A percentile compares a stretch with the other conserved stretches of the same genome.
Conservation (phyloP, 2,329 filamentous ascomycete genomes). For the Botryotinia narcissicola region DNA sequence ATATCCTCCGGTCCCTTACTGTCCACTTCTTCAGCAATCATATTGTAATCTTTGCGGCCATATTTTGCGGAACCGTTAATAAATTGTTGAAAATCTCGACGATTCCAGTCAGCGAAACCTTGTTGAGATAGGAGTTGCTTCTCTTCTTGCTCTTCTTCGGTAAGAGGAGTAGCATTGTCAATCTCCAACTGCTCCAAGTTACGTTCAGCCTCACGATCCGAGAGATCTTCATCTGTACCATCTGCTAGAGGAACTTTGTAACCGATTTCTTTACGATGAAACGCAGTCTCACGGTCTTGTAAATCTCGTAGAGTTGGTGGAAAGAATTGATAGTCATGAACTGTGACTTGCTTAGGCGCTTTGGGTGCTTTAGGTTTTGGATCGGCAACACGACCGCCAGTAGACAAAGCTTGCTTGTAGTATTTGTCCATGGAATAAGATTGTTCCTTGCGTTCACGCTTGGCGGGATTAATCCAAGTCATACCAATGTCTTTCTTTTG, state of each 20-base stretch:
- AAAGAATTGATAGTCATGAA: slow-evolving; percentile 98
- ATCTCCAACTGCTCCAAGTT: slow-evolving; percentile 88
- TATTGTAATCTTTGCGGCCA: slow-evolving; percentile 79
- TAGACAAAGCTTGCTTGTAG: slow-evolving; percentile 85
- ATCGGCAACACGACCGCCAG: slow-evolving; percentile 73
- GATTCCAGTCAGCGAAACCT: slow-evolving; percentile 94
- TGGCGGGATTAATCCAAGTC: slow-evolving; percentile 96
- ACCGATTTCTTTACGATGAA: slow-evolving; percentile 91
- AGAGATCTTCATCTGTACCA: slow-evolving; percentile 81
- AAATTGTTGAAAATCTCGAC: slow-evolving; percentile 97
- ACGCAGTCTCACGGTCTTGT: slow-evolving; percentile 95
- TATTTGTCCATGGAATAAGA: slow-evolving; percentile 99
- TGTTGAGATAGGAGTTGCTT: slow-evolving; percentile 78
- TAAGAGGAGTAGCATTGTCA: slow-evolving; percentile 83
- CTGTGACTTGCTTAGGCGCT: slow-evolving; percentile 84
- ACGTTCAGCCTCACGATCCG: slow-evolving; percentile 82
- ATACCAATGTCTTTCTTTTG: slow-evolving; percentile 90
- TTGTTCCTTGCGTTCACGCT: slow-evolving; percentile 97
- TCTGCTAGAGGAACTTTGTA: slow-evolving; percentile 92
- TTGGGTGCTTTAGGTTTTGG: slow-evolving; percentile 93
- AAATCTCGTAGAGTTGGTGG: slow-evolving; percentile 78
- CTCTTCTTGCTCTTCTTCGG: slow-evolving; percentile 83
- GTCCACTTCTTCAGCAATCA: slow-evolving; percentile 86
- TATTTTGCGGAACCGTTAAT: slow-evolving; percentile 93
- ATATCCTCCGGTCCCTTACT: slow-evolving; percentile 84